Evolutionary conservation across 192 early-diverging fungal genomes (phyloP).

Genomic region (Umbelopsis isabellina): DNA sequence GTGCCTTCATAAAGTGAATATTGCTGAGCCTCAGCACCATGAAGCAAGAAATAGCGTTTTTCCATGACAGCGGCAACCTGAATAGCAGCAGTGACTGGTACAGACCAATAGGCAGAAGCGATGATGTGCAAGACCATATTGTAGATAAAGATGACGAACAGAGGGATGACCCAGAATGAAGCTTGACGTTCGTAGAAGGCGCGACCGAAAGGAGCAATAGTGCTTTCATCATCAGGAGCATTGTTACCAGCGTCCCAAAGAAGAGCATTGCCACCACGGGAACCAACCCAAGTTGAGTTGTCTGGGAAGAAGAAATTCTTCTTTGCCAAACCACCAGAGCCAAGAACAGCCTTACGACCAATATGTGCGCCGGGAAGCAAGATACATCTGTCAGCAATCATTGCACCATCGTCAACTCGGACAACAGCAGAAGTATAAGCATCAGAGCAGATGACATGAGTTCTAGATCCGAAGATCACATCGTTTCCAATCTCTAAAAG

Average conservation of each 20-base stretch:
- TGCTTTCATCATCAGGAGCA: conserved; percentile 28
- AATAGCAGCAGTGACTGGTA: conserved; percentile 30
- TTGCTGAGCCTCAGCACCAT: not conserved
- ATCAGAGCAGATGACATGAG: conserved; percentile 41
- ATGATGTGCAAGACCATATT: conserved; percentile 25
- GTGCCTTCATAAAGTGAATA: conserved; percentile 23
- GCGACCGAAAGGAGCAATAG: conserved; percentile 47
- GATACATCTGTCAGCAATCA: conserved; percentile 47
- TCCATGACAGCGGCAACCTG: conserved; percentile 25
- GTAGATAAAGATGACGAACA: conserved; percentile 18
- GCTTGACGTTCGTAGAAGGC: conserved; percentile 49
- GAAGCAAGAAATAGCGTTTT: not conserved
- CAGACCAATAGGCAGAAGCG: conserved; percentile 26
- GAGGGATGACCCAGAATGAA: conserved; percentile 33
- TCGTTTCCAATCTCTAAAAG: conserved; percentile 48
- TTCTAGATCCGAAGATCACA: conserved; percentile 51
- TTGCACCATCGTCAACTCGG: conserved; percentile 41
- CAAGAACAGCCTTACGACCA: conserved; percentile 44
- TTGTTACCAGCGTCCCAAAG: conserved; percentile 32
- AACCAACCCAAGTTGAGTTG: conserved; percentile 45
- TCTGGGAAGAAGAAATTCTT: conserved; percentile 33
- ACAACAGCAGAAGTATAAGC: conserved; percentile 34
- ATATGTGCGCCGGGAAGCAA: conserved; percentile 44
- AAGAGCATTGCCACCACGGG: conserved; percentile 41
- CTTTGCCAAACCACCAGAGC: conserved; percentile 42